A percentile compares a stretch with the other conserved stretches of the same genome.
These are phyloP conservation scores for Raphanus raphanistrum DNA, from an alignment of 345 rosid genomes.

Conservation along the genomic window DNA sequence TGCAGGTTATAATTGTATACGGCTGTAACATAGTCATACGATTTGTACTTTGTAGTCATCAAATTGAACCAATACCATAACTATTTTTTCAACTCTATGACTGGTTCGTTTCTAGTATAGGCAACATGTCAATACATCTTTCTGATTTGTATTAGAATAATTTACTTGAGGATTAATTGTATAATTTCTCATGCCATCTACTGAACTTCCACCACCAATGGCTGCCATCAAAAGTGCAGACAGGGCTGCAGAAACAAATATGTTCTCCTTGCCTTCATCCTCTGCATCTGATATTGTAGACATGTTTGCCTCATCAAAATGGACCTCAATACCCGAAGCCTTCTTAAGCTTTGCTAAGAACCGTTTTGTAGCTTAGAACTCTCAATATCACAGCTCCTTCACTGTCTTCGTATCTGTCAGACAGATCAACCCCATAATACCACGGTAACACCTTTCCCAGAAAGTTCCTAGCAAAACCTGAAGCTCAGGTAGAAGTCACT, in stretches of 20 bases:
- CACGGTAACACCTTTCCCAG: background rate
- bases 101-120: background rate
- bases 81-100: background rate
- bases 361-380: background rate
- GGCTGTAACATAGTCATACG: no score
- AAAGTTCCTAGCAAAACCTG: background rate
- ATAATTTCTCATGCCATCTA: no score
- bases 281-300: background rate
- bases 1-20: no score
- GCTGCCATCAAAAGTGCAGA: background rate
- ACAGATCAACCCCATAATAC: background rate
- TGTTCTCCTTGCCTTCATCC: background rate
- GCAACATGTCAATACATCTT: background rate
- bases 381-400: background rate
- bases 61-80: background rate
- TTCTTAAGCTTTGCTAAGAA: background rate
- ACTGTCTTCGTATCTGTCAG: background rate
- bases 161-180: no score
- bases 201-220: background rate
- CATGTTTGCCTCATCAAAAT: background rate
- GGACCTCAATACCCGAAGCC: background rate
- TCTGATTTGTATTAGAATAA: background rate
- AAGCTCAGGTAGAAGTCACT: background rate
- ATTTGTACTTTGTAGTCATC: background rate
- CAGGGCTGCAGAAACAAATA: background rate